These are phyloP conservation scores for Fusarium hostae DNA, from an alignment of 2,329 filamentous ascomycete genomes.

Conservation along the genomic window DNA sequence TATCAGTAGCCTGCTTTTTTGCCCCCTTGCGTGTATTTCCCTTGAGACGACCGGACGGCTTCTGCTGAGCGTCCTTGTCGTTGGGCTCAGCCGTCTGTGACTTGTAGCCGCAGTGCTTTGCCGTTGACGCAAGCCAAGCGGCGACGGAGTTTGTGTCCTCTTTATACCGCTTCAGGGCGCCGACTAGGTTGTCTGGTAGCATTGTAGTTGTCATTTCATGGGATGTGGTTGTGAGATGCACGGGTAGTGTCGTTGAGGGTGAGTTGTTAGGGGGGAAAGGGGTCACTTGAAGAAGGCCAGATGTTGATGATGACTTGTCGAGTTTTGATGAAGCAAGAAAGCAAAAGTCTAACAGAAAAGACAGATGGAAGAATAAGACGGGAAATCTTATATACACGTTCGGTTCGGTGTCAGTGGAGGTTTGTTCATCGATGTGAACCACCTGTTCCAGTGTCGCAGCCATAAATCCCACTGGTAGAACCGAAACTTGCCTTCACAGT, in stretches of 20 bases:
- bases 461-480: background rate
- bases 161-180: background rate
- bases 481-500: background rate
- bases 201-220: background rate
- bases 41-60: background rate
- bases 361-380: background rate
- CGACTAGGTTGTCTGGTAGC: background rate
- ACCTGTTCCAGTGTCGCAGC: background rate
- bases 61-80: background rate
- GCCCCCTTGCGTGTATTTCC: background rate
- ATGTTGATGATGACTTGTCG: background rate
- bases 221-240: background rate
- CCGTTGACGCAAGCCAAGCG: background rate
- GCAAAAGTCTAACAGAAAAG: background rate
- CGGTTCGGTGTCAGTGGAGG: background rate
- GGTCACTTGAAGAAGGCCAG: background rate
- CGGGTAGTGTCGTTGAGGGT: background rate
- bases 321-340: background rate
- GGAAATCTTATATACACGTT: background rate
- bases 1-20: background rate
- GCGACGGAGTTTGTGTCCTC: background rate
- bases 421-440: background rate
- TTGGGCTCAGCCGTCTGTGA: accelerated
- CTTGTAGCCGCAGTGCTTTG: background rate
- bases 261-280: background rate